A percentile compares a stretch with the other conserved stretches of the same genome.
Conservation (phyloP, 495 filamentous ascomycete species). For the Pyrenula aspistea region DNA sequence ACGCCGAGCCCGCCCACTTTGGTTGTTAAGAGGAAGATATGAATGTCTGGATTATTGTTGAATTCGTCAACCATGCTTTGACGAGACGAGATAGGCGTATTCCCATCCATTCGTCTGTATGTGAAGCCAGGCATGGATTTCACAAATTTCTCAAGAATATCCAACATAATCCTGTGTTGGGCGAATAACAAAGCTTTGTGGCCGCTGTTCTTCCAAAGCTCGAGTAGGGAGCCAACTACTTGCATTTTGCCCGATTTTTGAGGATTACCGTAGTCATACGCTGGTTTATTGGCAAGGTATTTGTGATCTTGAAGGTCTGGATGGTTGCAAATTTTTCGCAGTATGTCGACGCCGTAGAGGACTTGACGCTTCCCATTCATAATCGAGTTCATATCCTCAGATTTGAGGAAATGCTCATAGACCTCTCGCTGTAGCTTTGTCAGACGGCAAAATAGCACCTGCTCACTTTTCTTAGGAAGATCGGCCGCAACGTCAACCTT, state of each 20-base stretch:
- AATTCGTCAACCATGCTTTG: constrained; percentile 83
- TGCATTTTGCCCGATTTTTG: constrained; percentile 89
- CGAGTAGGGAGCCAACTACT: constrained; percentile 70
- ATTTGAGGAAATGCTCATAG: constrained; percentile 71
- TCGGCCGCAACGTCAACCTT: constrained; percentile 92
- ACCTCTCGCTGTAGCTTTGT: constrained; percentile 60
- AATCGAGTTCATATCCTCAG: constrained; percentile 71
- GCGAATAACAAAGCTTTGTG: constrained; percentile 89
- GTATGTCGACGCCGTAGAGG: constrained; percentile 76
- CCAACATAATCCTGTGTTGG: constrained; percentile 84
- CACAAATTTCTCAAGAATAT: constrained; percentile 79
- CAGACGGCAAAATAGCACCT: constrained; percentile 89
- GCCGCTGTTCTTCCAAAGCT: constrained; percentile 73
- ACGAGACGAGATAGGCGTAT: constrained; percentile 68
- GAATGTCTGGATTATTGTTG: constrained; percentile 64
- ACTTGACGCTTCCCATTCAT: constrained; percentile 61
- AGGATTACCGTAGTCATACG: constrained; percentile 60
- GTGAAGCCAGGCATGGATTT: constrained; percentile 51
- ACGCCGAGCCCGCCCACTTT: constrained; percentile 89
- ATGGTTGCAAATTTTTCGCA: constrained; percentile 96
- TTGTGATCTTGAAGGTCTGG: constrained; percentile 72
- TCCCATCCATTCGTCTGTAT: constrained; percentile 87
- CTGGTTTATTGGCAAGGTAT: constrained; percentile 38
- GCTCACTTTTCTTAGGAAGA: constrained; percentile 86
- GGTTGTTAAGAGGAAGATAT: constrained; percentile 88